Conservation (phyloP, 2,329 filamentous ascomycete genomes). For the Zopfia rhizophila region DNA sequence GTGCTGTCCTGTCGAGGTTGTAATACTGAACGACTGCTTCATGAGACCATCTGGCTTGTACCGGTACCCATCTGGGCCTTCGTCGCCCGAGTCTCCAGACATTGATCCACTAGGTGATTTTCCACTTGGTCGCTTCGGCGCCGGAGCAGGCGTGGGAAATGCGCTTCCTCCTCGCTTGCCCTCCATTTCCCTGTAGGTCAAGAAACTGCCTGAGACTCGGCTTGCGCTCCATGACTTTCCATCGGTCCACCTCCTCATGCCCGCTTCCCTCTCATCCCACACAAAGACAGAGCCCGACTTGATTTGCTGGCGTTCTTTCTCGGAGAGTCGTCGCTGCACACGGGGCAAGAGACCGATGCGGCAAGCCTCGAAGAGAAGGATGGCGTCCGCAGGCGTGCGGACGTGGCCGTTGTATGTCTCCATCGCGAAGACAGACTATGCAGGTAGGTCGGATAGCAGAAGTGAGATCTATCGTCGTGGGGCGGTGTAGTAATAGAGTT, state of each 20-base stretch:
- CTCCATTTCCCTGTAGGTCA: constrained; percentile 99
- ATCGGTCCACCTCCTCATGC: constrained; percentile 98
- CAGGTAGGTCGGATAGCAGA: neutral
- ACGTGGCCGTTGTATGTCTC: constrained; percentile 97
- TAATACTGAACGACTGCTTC: constrained; percentile 99
- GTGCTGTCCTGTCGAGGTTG: constrained; percentile 87
- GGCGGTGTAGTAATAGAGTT: no score
- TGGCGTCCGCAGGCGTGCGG: constrained; percentile 94
- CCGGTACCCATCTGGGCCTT: constrained; percentile 59
- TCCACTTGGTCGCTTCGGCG: constrained; percentile 57
- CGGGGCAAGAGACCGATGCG: constrained; percentile 87
- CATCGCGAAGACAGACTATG: constrained; percentile 64
- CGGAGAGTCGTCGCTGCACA: constrained; percentile 90
- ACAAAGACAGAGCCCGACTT: constrained; percentile 97
- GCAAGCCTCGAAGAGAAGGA: constrained; percentile 98
- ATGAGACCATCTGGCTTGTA: constrained; percentile 91
- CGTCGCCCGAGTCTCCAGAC: constrained; percentile 84
- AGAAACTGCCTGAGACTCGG: constrained; percentile 94
- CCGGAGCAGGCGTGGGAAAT: constrained; percentile 66
- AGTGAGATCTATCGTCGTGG: no score
- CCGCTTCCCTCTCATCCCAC: constrained; percentile 99
- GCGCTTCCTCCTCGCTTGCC: constrained; percentile 86
- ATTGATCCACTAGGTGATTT: constrained; percentile 87
- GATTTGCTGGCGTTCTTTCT: constrained; percentile 97
- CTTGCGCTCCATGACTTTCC: constrained; percentile 99